These are phyloP conservation scores for Populus davidiana DNA, from an alignment of 345 rosid genomes.

Conservation along the genomic window DNA sequence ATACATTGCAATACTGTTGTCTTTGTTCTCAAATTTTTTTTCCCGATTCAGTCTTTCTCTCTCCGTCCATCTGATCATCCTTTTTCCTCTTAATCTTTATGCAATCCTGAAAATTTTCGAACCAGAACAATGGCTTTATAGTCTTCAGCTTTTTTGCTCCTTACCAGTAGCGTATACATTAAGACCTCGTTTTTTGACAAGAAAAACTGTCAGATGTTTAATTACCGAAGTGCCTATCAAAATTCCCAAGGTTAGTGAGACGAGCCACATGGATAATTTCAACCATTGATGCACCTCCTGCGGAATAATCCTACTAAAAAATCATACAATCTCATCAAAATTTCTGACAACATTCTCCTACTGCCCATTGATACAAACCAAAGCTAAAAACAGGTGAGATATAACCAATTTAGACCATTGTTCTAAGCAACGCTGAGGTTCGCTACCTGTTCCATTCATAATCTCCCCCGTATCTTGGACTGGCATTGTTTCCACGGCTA, in stretches of 20 bases:
- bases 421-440: not conserved
- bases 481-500: conserved; percentile 41
- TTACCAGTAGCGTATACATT: not conserved
- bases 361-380: not conserved
- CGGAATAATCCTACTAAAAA: not conserved
- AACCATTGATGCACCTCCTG: not conserved
- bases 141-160: not conserved
- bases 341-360: not conserved
- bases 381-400: no score
- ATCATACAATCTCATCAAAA: not conserved
- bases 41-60: not conserved
- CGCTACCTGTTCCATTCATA: conserved; percentile 71
- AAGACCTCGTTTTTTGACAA: not conserved
- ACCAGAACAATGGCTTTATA: not conserved
- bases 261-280: not conserved
- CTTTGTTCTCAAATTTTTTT: no score
- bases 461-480: conserved; percentile 66
- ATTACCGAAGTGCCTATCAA: not conserved
- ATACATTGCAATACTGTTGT: no score
- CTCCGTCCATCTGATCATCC: no score
- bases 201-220: no score
- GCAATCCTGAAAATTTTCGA: not conserved
- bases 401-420: not conserved
- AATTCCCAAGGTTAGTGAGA: not conserved
- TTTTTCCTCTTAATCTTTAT: not conserved